Percentiles rank a stretch among this genome's conserved stretches.
Conservation (phyloP, 208 protist species). For the Leishmania mexicana region DNA sequence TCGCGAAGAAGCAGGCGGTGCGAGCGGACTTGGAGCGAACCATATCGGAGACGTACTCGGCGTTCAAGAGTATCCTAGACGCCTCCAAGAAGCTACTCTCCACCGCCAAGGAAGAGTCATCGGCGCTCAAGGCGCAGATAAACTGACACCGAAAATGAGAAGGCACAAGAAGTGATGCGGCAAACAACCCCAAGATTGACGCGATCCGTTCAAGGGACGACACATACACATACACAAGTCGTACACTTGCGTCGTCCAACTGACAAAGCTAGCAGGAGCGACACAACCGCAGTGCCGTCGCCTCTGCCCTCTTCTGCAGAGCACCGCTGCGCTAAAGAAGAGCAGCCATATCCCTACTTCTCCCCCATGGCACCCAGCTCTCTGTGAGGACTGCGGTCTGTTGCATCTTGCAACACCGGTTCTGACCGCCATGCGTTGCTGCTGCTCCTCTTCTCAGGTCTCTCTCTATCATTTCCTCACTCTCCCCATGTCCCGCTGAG, state of each 20-base stretch:
- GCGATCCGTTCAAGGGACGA: neutral
- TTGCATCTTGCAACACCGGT: neutral
- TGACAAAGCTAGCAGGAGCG: neutral
- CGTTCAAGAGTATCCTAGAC: constrained; percentile 90
- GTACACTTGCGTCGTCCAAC: neutral
- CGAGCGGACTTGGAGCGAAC: constrained; percentile 74
- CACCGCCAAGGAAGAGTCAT: constrained; percentile 73
- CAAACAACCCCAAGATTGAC: neutral
- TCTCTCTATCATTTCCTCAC: neutral
- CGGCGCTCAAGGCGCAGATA: constrained; percentile 22
- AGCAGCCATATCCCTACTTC: neutral
- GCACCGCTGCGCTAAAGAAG: neutral
- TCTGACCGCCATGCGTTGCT: neutral
- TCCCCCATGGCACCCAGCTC: neutral
- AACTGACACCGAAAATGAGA: neutral
- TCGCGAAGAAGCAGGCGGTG: constrained; percentile 57
- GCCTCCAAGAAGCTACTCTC: constrained; percentile 78
- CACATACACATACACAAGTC: neutral
- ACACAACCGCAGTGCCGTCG: neutral
- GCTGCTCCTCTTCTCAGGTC: neutral
- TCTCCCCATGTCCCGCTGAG: neutral
- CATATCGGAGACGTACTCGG: constrained; percentile 79
- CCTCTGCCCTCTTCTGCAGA: neutral
- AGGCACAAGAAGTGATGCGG: neutral
- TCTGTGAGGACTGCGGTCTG: neutral